Conservation (phyloP, 1,139 yeast species). For the Zhuliangozyma parablackwelliae region DNA sequence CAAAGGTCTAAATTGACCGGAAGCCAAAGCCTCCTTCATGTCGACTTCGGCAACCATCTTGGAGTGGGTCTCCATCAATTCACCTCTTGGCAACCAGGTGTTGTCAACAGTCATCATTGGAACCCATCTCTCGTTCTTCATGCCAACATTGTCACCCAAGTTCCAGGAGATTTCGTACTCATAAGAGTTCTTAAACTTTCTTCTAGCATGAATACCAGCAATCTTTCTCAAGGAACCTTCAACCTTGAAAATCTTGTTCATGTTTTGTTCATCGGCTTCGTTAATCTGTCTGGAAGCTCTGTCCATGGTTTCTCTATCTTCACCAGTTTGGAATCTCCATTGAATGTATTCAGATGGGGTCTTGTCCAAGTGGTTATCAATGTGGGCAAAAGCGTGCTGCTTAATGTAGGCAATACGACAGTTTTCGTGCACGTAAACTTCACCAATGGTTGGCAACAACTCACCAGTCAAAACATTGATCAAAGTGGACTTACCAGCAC, state of each 20-base stretch:
- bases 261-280: slow-evolving; percentile 94
- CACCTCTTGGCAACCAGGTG: slow-evolving; percentile 99
- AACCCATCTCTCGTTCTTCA: slow-evolving; percentile 99
- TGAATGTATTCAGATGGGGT: slow-evolving; percentile 99
- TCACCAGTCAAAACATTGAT: slow-evolving; percentile 99
- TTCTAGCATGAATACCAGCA: slow-evolving; percentile 90
- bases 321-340: slow-evolving; percentile 99
- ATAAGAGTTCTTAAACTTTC: slow-evolving; percentile 99
- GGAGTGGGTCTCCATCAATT: slow-evolving; percentile 95
- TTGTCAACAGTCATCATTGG: slow-evolving; percentile 99
- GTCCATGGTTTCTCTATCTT: slow-evolving; percentile 99
- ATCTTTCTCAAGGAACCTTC: slow-evolving; percentile 99
- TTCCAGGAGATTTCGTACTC: slow-evolving; percentile 98
- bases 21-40: slow-evolving; percentile 99
- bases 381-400: slow-evolving; percentile 99
- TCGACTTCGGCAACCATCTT: slow-evolving; percentile 99
- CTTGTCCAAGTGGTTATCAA: slow-evolving; percentile 97
- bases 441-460: slow-evolving; percentile 96
- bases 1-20: slow-evolving; percentile 99
- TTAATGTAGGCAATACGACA: slow-evolving; percentile 99
- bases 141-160: slow-evolving; percentile 97
- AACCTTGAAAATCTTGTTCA: slow-evolving; percentile 98
- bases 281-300: slow-evolving; percentile 99
- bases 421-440: slow-evolving; percentile 98
- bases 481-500: slow-evolving; percentile 99